phyloP scores from a whole-genome alignment of 148 eudicot species.

The Heliosperma pusillum region DNA sequence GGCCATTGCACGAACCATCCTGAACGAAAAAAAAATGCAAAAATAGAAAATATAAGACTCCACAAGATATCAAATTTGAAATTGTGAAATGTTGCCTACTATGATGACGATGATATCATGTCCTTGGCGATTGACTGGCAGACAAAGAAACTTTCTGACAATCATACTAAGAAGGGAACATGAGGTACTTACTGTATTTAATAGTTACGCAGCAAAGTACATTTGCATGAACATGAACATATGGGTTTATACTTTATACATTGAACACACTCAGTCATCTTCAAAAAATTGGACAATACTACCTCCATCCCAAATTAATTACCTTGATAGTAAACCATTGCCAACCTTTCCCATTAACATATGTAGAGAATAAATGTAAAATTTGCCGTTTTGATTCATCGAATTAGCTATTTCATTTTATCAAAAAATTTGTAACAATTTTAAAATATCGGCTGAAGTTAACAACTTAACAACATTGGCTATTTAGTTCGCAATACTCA shows the following conservation, averaged over 20 bases:
- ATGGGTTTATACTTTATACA: neutral
- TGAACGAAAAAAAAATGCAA: conserved; percentile 25
- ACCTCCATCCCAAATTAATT: neutral
- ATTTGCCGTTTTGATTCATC: neutral
- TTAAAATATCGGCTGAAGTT: neutral
- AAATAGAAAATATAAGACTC: neutral
- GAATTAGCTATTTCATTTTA: neutral
- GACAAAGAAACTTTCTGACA: neutral
- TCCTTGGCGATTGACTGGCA: neutral
- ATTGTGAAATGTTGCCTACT: neutral
- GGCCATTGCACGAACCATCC: conserved; percentile 99
- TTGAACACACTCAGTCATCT: neutral
- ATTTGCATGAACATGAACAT: neutral
- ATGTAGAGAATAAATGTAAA: neutral
- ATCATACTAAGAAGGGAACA: neutral
- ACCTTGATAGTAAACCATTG: neutral
- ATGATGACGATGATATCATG: neutral
- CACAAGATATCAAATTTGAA: neutral
- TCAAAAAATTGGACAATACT: neutral
- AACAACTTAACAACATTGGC: no score
- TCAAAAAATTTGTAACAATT: neutral
- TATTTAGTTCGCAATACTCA: neutral
- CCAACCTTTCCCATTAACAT: neutral
- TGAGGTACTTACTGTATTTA: neutral
- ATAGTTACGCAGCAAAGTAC: neutral